Evolutionary conservation across 1,284 basidiomycete species (phyloP).

Genomic region (Boletus smithii): DNA sequence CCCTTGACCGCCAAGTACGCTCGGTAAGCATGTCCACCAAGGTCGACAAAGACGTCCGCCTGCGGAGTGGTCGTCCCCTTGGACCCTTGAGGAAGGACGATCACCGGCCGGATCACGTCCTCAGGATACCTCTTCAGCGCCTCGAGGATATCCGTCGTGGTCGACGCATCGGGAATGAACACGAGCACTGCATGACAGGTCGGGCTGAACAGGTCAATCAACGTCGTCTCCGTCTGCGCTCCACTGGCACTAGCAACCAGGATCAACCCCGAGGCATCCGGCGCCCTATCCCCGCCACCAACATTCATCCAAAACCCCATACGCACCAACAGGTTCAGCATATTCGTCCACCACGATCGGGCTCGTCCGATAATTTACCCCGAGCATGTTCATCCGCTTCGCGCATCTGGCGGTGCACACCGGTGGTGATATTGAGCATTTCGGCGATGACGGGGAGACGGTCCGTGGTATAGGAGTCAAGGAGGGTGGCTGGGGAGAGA

Average conservation of each 20-base stretch:
- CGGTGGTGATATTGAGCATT: constrained; percentile 33
- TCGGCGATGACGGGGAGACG: constrained; percentile 40
- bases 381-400: constrained; percentile 28
- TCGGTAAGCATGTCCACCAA: constrained; percentile 17
- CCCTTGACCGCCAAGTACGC: constrained; percentile 19
- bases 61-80: neutral
- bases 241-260: neutral
- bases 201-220: constrained; percentile 29
- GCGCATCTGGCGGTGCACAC: neutral
- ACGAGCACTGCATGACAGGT: constrained; percentile 25
- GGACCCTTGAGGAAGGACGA: constrained; percentile 16
- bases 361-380: constrained; percentile 36
- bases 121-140: constrained; percentile 4
- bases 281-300: constrained; percentile 24
- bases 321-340: constrained; percentile 10
- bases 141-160: constrained; percentile 8
- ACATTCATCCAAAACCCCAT: constrained; percentile 12
- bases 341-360: constrained; percentile 31
- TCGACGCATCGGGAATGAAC: constrained; percentile 15
- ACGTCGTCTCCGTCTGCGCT: neutral
- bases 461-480: constrained; percentile 37
- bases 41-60: constrained; percentile 13
- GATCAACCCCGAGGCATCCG: constrained; percentile 18
- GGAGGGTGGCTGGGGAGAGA: constrained; percentile 30
- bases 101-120: neutral